Evolutionary conservation across 106 monocot genomes (phyloP), one percentile per base, ranked within the genome.

Genomic region (Posidonia australis): DNA sequence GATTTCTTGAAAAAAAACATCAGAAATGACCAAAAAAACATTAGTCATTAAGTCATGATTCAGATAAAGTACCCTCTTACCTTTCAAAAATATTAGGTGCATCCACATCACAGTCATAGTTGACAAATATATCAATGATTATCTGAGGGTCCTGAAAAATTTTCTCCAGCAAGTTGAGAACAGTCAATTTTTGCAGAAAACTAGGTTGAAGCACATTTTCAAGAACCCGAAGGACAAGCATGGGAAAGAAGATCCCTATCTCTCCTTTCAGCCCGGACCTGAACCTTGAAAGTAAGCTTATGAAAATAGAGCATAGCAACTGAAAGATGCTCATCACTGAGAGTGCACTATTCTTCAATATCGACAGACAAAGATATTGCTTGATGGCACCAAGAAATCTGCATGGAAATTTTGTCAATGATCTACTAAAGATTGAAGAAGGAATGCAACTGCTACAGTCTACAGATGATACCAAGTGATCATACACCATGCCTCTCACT

Each of bases 21-120:
- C 23, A 57, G 27, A 57, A 26, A 29, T 14, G 26, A 54, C 5
- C 26, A 2, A 36, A 36, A 36, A 36, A 4, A 7, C 36, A 36
- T 36, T 36, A 36, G 36, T 7, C 2, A 36, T 2, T 4, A 36
- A 36, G 2, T 36, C 36, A 36, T 36, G 36, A 36, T 36, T 36
- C 36, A 36, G 5, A 7, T 36, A 36, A n/a, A 36, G 36, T 36
- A 36, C 36, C 7, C 7, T 58, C 58, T 29, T 83, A 96, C 96
- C 96, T 87, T 69, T 98, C 91, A 77, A 98, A 88, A 73, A 98
- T 85, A 72, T 98, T 98, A 44, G 98, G 87, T 60, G 91, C 84
- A 69, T 98, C 91, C 60, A 98, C 91, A 72, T 98, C 91, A 65
- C 98, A 98, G 68, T 98, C 98, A 79, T 98, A 98, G 67, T 91